A percentile compares a stretch with the other conserved stretches of the same genome.
These are phyloP conservation scores for Chenopodium album DNA, from an alignment of 148 eudicot genomes.

Conservation along the genomic window DNA sequence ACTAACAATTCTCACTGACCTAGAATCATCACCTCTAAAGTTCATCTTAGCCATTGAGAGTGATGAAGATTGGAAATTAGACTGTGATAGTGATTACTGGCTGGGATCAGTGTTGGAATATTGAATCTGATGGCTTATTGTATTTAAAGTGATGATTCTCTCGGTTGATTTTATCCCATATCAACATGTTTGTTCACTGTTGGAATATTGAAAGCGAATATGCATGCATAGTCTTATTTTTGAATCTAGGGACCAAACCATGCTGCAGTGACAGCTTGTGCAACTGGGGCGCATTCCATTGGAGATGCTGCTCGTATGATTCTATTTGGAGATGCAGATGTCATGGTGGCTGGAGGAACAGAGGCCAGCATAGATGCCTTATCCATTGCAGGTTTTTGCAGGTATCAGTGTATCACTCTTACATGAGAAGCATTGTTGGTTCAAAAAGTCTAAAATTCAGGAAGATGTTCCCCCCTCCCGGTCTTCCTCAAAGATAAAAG, in stretches of 20 bases:
- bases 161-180: background rate
- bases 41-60: background rate
- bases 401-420: conserved; percentile 53
- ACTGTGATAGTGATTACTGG: background rate
- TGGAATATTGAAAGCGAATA: conserved; percentile 13
- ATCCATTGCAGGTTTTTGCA: conserved; percentile 93
- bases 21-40: background rate
- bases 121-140: conserved; percentile 3
- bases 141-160: background rate
- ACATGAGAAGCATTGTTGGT: background rate
- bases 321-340: conserved; percentile 93
- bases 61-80: background rate
- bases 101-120: background rate
- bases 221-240: conserved; percentile 50
- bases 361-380: conserved; percentile 96
- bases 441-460: background rate
- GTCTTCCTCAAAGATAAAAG: too few species aligned
- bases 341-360: conserved; percentile 99
- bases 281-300: conserved; percentile 95
- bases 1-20: background rate
- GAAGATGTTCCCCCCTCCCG: background rate
- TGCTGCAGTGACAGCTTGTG: conserved; percentile 99
- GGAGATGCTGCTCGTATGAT: conserved; percentile 99
- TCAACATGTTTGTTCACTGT: conserved; percentile 6
- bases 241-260: conserved; percentile 98